Evolutionary conservation across 2,329 filamentous ascomycete genomes (phyloP).

Genomic region (Mollisia scopiformis): DNA sequence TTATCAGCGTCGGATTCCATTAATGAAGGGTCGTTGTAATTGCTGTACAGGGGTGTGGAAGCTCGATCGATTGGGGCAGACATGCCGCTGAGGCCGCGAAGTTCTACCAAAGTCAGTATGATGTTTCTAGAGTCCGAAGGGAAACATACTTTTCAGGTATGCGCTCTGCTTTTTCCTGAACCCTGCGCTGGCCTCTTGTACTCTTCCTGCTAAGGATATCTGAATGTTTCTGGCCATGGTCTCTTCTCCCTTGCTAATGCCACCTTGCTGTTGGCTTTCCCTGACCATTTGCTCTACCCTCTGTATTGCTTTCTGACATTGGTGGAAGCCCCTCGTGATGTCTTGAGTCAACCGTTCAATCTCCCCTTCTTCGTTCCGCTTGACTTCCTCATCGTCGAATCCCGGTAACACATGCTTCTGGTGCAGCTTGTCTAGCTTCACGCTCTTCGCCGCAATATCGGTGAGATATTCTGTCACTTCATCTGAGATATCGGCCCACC

Average conservation of each 20-base stretch:
- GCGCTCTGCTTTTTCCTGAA: conserved; percentile 98
- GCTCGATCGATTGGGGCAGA: conserved; percentile 56
- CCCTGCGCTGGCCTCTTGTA: conserved; percentile 87
- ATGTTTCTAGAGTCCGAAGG: background rate
- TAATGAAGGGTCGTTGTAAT: conserved; percentile 82
- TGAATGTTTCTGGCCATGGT: conserved; percentile 97
- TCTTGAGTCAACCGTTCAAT: conserved; percentile 90
- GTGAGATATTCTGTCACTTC: conserved; percentile 84
- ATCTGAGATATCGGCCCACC: conserved; percentile 95
- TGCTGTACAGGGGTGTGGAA: conserved; percentile 51
- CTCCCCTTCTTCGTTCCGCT: conserved; percentile 82
- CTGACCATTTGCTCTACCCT: conserved; percentile 84
- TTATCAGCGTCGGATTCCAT: conserved; percentile 94
- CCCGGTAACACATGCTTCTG: conserved; percentile 96
- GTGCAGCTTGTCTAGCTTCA: conserved; percentile 87
- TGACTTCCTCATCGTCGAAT: conserved; percentile 93
- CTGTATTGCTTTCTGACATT: conserved; percentile 87
- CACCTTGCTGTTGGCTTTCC: conserved; percentile 74
- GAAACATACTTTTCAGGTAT: conserved; percentile 81
- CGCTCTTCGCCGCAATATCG: conserved; percentile 80
- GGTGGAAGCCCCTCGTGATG: conserved; percentile 87
- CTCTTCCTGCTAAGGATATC: conserved; percentile 82
- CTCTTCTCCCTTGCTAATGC: conserved; percentile 81
- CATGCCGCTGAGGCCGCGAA: conserved; percentile 72
- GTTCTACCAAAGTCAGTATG: conserved; percentile 53